Base-by-base conservation (phyloP, 1,284 basidiomycete genomes). In the Marasmius tenuissimus region DNA sequence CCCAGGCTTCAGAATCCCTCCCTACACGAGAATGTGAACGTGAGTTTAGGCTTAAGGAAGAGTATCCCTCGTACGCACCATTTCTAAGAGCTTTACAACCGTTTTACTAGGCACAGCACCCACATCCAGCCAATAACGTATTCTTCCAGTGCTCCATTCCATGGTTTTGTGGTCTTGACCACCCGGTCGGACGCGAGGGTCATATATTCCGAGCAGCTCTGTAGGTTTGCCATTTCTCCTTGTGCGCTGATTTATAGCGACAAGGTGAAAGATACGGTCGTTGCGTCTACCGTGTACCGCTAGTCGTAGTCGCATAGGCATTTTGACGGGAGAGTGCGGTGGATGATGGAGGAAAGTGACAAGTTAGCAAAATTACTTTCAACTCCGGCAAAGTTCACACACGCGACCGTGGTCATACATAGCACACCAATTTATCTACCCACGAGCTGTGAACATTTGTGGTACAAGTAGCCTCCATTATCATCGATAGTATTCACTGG, bases 141-240 rank as follows among this genome's bases (percentile, higher is more conserved):
- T 94, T 72, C 96, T 86, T 65, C 93, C 87, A 49, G 91, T 88
- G 75, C 94, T 94, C 95, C 94, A 97, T 71, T 92, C 87, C 58
- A 98, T 81, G 27, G 86, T 87, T 76, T 96, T 97, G 71, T 79
- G 81, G 63, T 76, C 75, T 67, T 81, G 70, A 66, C 78, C 78
- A 51, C 54, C 60, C 12, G 76, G 75, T 20, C 73, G 72, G 50
- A 86, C 72, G 58, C 82, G 82, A 18, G 94, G 94, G 74, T 96
- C 85, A 78, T 93, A 97, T 60, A 94, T 85, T 52, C 94, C 96
- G 47, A 98, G 80, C 59, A 92, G 87, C 76, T 98, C 96, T 65
- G 94, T 86, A 8, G 96, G 96, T 68, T 89, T 88, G n/a, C 91
- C 95, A 73, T 98, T 87, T 40, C 96, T 88, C 54, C 89, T 81